phyloP scores from a whole-genome alignment of 2,329 filamentous ascomycete species.

The Aspergillus hortae region DNA sequence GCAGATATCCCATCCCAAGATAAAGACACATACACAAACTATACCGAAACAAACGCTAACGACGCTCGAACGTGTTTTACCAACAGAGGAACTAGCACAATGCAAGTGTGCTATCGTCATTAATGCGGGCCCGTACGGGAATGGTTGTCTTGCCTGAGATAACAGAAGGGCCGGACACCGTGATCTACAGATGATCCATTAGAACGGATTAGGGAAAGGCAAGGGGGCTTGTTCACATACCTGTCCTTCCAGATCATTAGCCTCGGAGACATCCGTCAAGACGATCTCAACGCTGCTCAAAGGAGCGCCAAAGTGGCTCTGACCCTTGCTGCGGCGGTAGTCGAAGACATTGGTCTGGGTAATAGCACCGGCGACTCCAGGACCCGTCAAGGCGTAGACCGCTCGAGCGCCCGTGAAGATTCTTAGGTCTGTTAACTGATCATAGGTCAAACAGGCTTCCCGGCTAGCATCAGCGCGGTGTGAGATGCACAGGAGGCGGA shows the following conservation, averaged over 20 bases:
- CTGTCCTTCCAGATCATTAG: constrained; percentile 50
- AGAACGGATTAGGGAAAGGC: constrained; percentile 5
- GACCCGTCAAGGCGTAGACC: constrained; percentile 77
- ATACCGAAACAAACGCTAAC: constrained; percentile 2
- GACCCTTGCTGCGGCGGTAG: constrained; percentile 58
- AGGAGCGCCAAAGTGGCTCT: constrained; percentile 76
- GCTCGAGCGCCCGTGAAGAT: constrained; percentile 76
- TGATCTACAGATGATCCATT: constrained; percentile 51
- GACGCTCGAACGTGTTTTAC: background rate
- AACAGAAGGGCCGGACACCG: constrained; percentile 70
- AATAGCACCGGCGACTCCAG: constrained; percentile 84
- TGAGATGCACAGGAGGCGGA: constrained; percentile 77
- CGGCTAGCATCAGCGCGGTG: constrained; percentile 63
- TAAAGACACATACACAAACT: background rate
- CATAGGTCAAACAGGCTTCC: constrained; percentile 62
- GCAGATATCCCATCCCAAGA: background rate
- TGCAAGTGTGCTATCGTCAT: constrained; percentile 70
- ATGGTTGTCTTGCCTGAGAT: constrained; percentile 63
- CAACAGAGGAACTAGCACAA: constrained; percentile 25
- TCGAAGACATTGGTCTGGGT: constrained; percentile 84
- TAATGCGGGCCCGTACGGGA: constrained; percentile 62
- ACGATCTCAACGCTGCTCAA: constrained; percentile 75
- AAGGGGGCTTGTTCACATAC: constrained; percentile 42
- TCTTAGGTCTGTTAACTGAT: constrained; percentile 73
- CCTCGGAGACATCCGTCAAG: constrained; percentile 45